A percentile compares a stretch with the other conserved stretches of the same genome.
Evolutionary conservation across 495 filamentous ascomycete genomes (phyloP).

Genomic region (Hypoxylon intermedium): DNA sequence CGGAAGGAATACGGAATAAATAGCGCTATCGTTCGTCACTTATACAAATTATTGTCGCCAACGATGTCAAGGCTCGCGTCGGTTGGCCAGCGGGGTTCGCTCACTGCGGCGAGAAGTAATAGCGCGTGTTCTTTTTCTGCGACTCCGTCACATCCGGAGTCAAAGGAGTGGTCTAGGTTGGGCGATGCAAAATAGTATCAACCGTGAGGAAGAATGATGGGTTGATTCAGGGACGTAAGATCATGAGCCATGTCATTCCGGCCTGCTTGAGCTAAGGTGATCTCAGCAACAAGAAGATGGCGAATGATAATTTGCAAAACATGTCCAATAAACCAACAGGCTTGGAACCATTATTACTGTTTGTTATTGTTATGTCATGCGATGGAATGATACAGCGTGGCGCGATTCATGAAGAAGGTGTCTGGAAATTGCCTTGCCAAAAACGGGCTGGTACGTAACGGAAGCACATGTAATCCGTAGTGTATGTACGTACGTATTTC

Average conservation of each 20-base stretch:
- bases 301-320: background rate
- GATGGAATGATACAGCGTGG: background rate
- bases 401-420: background rate
- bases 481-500: background rate
- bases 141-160: conserved; percentile 32
- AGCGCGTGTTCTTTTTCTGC: conserved; percentile 5
- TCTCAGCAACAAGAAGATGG: background rate
- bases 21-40: too few species aligned
- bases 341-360: too few species aligned
- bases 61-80: conserved; percentile 2
- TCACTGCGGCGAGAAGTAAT: background rate
- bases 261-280: background rate
- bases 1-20: background rate
- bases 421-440: background rate
- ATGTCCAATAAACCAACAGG: background rate
- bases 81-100: background rate
- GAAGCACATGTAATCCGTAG: background rate
- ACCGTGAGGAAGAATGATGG: conserved; percentile 10
- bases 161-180: conserved; percentile 1
- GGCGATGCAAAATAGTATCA: conserved; percentile 12
- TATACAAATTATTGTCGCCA: background rate
- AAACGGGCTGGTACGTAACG: background rate
- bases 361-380: background rate
- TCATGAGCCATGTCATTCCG: conserved; percentile 21
- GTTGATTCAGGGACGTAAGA: conserved; percentile 8